Evolutionary conservation across 2,329 filamentous ascomycete species (phyloP).

Genomic region (Cladophialophora exuberans): DNA sequence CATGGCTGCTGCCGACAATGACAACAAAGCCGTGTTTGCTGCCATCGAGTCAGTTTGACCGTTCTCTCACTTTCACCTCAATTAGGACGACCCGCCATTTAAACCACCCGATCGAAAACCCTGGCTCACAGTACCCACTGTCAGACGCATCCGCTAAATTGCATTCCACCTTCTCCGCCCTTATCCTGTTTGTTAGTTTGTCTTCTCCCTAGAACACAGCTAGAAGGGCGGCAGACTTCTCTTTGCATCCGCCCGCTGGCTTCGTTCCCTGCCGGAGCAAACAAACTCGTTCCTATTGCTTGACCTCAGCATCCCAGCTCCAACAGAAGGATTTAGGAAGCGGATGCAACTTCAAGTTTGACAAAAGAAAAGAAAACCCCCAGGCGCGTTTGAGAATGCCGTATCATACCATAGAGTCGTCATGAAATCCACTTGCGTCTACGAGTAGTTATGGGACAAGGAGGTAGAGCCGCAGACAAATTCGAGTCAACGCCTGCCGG

Average conservation of each 20-base stretch:
- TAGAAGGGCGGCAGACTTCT: conserved; percentile 20
- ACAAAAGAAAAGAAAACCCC: too few species aligned
- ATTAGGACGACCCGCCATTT: conserved; percentile 1
- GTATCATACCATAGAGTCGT: too few species aligned
- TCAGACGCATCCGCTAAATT: conserved; percentile 3
- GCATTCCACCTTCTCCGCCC: neutral
- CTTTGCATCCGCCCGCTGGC: conserved; percentile 12
- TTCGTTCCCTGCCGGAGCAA: neutral
- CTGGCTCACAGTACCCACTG: neutral
- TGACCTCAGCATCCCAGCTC: too few species aligned
- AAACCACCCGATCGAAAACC: neutral
- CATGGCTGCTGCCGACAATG: too few species aligned
- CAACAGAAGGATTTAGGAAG: too few species aligned
- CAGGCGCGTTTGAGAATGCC: too few species aligned
- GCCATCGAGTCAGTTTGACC: neutral
- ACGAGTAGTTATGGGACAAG: too few species aligned
- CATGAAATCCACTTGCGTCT: too few species aligned
- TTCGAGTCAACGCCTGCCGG: too few species aligned
- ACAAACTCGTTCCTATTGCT: neutral
- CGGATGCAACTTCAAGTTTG: too few species aligned
- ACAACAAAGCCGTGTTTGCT: too few species aligned
- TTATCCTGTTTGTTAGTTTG: conserved; percentile 3
- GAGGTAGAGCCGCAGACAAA: too few species aligned
- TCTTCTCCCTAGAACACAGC: conserved; percentile 22
- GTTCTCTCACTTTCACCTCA: neutral